Conservation (phyloP, 2,329 filamentous ascomycete species). For the Calycina herbarum region DNA sequence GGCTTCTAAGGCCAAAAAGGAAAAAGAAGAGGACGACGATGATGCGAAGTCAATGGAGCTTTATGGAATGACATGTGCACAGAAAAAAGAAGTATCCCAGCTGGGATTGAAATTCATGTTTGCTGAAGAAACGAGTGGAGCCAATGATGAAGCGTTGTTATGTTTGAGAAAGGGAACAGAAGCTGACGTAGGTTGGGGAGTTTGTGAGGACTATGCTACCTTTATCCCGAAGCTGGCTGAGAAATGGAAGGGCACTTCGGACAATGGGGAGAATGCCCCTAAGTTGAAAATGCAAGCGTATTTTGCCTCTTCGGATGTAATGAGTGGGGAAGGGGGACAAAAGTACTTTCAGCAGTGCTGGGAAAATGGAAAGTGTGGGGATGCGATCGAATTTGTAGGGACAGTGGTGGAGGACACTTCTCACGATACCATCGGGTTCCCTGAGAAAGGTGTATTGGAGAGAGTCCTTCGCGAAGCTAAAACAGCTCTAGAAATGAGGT, state of each 20-base stretch:
- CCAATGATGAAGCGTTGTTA: neutral
- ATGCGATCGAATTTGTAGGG: neutral
- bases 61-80: neutral
- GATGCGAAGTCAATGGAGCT: neutral
- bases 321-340: neutral
- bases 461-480: neutral
- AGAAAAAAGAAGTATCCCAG: neutral
- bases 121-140: neutral
- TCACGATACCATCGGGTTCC: neutral
- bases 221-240: neutral
- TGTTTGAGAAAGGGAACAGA: neutral
- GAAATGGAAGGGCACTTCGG: neutral
- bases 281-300: neutral
- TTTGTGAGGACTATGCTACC: neutral
- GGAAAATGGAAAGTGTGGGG: neutral
- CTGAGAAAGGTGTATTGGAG: neutral
- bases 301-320: neutral
- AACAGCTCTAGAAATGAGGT: neutral
- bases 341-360: neutral
- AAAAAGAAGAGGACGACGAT: neutral
- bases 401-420: neutral
- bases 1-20: neutral
- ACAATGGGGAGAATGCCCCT: neutral
- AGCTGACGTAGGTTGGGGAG: neutral
- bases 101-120: neutral